Evolutionary conservation across 2,329 filamentous ascomycete genomes (phyloP), one percentile per base, ranked within the genome.

Genomic region (Arthrobotrys megalospora): DNA sequence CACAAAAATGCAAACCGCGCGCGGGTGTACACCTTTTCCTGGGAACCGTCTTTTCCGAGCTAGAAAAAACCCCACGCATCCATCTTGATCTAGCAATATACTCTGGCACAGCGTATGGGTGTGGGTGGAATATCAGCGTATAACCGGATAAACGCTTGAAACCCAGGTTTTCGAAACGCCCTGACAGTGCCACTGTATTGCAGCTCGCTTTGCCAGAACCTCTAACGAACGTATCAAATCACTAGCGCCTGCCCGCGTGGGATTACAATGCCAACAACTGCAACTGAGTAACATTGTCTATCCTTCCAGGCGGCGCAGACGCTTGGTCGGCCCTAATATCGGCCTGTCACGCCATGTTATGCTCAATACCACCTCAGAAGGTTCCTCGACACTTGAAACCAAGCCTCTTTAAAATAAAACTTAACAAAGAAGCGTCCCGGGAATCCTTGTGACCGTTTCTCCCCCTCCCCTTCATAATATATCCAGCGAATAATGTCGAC

Each of bases 401-500:
- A 60, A 60, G 55, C 55, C 55, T 60, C 36, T 16, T 60, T 36
- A 38, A 19, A 60, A 16, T 43, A 60, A 32, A 36, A 10, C 19
- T 34, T 43, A 43, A 60, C 6, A 36, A 60, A 60, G 34, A 60
- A 28, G 7, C 19, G 12, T 60, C 34, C 63, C 14, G 32, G 34
- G 19, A 36, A 67, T 43, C 47, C 66, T 70, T 66, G 73, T 62
- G 58, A 65, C 69, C 28, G 47, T 58, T 73, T 41, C 14, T 47
- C 7, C 24, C 52, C 65, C 41, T 28, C 28, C 45, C 43, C 28
- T 14, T 43, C 52, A 24, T 16, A 32, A 24, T 52, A 67, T 55
- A 60, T 70, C 41, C 66, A 77, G 43, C 73, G 73, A 77, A 77
- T 77, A 32, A 47, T 38, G 73, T 70, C 66, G 41, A 70, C 66